Evolutionary conservation across 2,329 filamentous ascomycete species (phyloP), one percentile per base, ranked within the genome.

Genomic region (Calycina herbarum): DNA sequence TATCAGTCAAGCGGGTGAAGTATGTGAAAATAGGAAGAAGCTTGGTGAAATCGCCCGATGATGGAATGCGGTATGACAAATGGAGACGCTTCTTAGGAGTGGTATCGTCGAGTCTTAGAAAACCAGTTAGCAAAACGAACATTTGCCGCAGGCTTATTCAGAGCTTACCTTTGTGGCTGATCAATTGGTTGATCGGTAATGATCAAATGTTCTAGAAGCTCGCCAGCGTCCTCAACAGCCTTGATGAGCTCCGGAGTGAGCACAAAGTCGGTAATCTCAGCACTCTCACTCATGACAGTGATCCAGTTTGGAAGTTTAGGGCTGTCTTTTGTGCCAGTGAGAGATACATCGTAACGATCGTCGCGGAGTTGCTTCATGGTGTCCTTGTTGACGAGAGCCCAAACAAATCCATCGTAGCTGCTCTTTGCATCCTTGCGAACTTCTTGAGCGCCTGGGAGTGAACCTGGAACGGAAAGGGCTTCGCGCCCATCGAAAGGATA

Each of bases 401-500:
- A 98, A 70, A 99, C 94, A 74, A 98, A 99, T 57, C 89, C 89
- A 77, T 98, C 95, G 74, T 90, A 98, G 65, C 81, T 79, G 81
- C 88, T 88, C 84, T 87, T 89, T 79, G 81, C 73, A 75, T 86
- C 80, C 75, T 80, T 79, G 69, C 81, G 80, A 62, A 85, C 78
- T 71, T 89, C 86, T 58, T 82, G 82, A 54, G 86, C 82, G 51
- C 86, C 87, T 5, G 87, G 87, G 3, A 85, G 72, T 5, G 84
- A 74, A 20, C 84, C 80, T 7, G 90, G 92, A 0, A 96, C 89
- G 33, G 93, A 87, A 67, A 90, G 83, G 71, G 86, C 85, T 83
- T 99, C 95, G 78, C 90, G 92, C 73, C 95, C 95, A 76, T 99
- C 95, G 75, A 98, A 98, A 51, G 92, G 86, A 78, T 97, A 97